Percentiles rank a stretch among this genome's conserved stretches.
Conservation (phyloP, 176 grass and related monocot genomes). For the Rhynchospora breviuscula region DNA sequence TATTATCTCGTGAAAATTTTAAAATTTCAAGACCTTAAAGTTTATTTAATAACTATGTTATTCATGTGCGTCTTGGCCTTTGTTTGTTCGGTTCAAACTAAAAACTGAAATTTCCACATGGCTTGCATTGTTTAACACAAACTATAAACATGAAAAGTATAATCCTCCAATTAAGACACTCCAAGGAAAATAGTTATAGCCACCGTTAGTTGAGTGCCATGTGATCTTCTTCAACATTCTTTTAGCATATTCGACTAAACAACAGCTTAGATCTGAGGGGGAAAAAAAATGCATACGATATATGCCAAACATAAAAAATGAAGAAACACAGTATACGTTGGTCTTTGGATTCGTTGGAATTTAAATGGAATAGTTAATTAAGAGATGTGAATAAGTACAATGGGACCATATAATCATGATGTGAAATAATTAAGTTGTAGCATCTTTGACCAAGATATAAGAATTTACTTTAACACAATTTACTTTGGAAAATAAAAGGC, state of each 20-base stretch:
- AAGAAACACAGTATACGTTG: background rate
- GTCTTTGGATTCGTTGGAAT: background rate
- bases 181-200: background rate
- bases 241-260: background rate
- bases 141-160: constrained; percentile 5
- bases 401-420: background rate
- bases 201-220: constrained; percentile 15
- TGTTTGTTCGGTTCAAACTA: background rate
- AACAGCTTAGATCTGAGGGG: constrained; percentile 10
- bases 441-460: background rate
- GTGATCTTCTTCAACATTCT: constrained; percentile 11
- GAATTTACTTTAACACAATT: background rate
- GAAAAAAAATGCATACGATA: background rate
- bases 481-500: background rate
- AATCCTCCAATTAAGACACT: constrained; percentile 8
- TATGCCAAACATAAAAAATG: background rate
- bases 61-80: constrained; percentile 4
- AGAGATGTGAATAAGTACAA: background rate
- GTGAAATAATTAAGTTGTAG: background rate
- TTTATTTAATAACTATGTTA: background rate
- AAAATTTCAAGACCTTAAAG: background rate
- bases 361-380: background rate
- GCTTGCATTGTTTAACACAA: background rate
- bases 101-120: constrained; percentile 20
- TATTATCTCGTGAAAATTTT: background rate